Evolutionary conservation across 1,139 yeast genomes (phyloP).

Genomic region (Hansenula sp.): DNA sequence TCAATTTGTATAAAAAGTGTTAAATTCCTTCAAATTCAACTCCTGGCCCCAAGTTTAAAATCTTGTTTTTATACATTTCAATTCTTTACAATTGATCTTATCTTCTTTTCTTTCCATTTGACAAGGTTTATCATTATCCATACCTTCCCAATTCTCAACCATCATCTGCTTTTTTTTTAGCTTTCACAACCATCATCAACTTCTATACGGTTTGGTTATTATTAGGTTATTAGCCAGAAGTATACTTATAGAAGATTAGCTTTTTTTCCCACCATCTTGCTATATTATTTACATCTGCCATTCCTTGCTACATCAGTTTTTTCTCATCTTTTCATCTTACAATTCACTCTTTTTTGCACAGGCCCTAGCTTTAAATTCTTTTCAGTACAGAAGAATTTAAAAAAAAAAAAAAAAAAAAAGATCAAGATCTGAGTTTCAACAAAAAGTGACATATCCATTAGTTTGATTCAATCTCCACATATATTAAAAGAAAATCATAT

Average conservation of each 20-base stretch:
- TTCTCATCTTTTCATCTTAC: no score
- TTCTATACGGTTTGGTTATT: not conserved
- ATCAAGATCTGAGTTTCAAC: no score
- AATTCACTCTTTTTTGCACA: no score
- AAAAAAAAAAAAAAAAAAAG: no score
- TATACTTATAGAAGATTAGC: no score
- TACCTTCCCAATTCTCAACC: not conserved
- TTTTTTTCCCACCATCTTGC: no score
- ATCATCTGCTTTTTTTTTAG: not conserved
- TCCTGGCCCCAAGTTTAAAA: no score
- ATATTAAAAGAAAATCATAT: no score
- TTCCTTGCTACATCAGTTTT: no score
- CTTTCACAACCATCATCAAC: not conserved
- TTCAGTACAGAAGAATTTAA: no score
- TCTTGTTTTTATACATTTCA: not conserved
- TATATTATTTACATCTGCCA: no score
- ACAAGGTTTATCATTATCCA: not conserved
- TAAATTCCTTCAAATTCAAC: not conserved
- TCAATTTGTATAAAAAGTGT: not conserved
- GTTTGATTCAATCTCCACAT: not conserved
- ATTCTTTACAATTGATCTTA: not conserved
- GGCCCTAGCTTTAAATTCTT: no score
- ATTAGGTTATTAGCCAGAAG: conserved; percentile 2
- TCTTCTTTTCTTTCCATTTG: not conserved
- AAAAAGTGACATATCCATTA: not conserved